A percentile compares a stretch with the other conserved stretches of the same genome.
Evolutionary conservation across 306 rosid species (phyloP).

Genomic region (Vigna hirtella): DNA sequence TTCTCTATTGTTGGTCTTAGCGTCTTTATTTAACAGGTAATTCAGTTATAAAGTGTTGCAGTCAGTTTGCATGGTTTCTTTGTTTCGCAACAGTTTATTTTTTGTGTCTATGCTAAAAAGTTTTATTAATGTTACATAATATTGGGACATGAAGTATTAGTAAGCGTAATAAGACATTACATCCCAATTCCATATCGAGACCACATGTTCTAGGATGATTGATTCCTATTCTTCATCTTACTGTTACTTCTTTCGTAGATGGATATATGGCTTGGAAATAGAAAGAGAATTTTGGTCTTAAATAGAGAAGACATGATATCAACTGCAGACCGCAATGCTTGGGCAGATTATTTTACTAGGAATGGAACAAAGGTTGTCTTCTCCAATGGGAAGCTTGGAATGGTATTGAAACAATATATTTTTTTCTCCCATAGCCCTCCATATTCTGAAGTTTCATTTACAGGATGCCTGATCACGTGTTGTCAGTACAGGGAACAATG

Average conservation of each 20-base stretch:
- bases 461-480: slow-evolving; percentile 39
- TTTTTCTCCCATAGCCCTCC: slow-evolving; percentile 32
- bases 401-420: slow-evolving; percentile 57
- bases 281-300: slow-evolving; percentile 86
- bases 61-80: neutral
- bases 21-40: slow-evolving; percentile 31
- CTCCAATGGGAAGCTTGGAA: slow-evolving; percentile 91
- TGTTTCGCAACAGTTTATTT: neutral
- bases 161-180: neutral
- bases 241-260: slow-evolving; percentile 58
- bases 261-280: slow-evolving; percentile 91
- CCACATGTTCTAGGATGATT: slow-evolving; percentile 10
- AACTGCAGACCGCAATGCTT: slow-evolving; percentile 83
- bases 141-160: slow-evolving; percentile 29
- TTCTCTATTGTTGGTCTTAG: slow-evolving; percentile 20
- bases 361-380: slow-evolving; percentile 80
- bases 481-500: slow-evolving; percentile 77
- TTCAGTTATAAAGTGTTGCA: slow-evolving; percentile 5
- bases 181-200: slow-evolving; percentile 13
- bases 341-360: slow-evolving; percentile 82
- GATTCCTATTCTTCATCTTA: slow-evolving; percentile 32
- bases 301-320: slow-evolving; percentile 99
- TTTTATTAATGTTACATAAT: slow-evolving; percentile 1
- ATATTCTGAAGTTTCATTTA: slow-evolving; percentile 36
- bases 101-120: neutral